Evolutionary conservation across 495 filamentous ascomycete species (phyloP).

Genomic region (Penicillium samsonianum): DNA sequence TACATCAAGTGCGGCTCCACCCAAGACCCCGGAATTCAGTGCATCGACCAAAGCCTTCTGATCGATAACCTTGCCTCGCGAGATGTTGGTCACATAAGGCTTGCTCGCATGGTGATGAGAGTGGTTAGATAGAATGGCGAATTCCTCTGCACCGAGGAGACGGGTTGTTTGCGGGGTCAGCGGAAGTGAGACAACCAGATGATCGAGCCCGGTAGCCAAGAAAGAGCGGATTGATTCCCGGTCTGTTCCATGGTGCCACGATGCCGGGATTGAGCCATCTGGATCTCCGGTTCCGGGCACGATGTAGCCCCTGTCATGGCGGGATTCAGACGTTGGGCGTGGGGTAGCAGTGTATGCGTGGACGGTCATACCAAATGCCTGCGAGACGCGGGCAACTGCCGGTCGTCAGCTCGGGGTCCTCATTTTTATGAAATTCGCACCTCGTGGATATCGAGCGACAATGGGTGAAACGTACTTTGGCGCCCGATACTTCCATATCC

Average conservation of each 20-base stretch:
- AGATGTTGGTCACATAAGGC: constrained; percentile 70
- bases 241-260: constrained; percentile 71
- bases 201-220: constrained; percentile 67
- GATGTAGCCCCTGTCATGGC: constrained; percentile 65
- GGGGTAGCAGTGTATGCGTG: constrained; percentile 77
- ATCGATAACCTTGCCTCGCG: constrained; percentile 69
- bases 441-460: not conserved
- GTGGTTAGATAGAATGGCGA: constrained; percentile 61
- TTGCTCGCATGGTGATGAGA: constrained; percentile 18
- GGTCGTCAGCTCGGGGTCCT: not conserved
- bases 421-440: not conserved
- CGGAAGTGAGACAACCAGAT: constrained; percentile 74
- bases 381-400: constrained; percentile 61
- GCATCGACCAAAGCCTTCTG: constrained; percentile 67
- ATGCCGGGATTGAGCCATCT: constrained; percentile 67
- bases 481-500: constrained; percentile 86
- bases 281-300: constrained; percentile 76
- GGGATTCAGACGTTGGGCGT: constrained; percentile 53
- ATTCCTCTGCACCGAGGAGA: constrained; percentile 64
- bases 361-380: constrained; percentile 76
- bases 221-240: constrained; percentile 64
- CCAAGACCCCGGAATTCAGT: constrained; percentile 43
- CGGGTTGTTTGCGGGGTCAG: constrained; percentile 66
- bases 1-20: constrained; percentile 81
- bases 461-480: constrained; percentile 47